phyloP scores from a whole-genome alignment of 805 yeast species.

The Yamadazyma scolyti region DNA sequence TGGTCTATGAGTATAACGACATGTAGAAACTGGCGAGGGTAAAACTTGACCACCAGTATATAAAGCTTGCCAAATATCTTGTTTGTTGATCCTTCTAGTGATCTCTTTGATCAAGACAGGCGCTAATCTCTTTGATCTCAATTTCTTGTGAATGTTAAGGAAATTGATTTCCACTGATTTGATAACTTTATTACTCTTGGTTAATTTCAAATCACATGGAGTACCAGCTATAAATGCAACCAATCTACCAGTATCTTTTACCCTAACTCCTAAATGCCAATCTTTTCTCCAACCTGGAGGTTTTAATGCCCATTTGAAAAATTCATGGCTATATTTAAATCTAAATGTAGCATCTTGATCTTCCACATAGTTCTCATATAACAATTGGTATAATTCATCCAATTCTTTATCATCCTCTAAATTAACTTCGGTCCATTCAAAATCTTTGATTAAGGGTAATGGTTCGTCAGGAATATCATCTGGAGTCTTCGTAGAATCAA shows the following conservation, averaged over 20 bases:
- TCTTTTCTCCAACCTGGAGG: constrained; percentile 90
- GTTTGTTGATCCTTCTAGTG: constrained; percentile 84
- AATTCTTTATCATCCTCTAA: constrained; percentile 49
- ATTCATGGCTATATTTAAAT: constrained; percentile 79
- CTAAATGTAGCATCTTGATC: constrained; percentile 90
- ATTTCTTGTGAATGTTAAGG: constrained; percentile 88
- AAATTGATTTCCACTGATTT: constrained; percentile 88
- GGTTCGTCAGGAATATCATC: constrained; percentile 72
- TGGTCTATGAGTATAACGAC: constrained; percentile 92
- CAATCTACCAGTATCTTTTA: constrained; percentile 65
- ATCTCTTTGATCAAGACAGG: constrained; percentile 93
- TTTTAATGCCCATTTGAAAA: constrained; percentile 88
- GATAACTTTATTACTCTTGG: constrained; percentile 42
- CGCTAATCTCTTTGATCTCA: constrained; percentile 89
- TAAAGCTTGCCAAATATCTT: constrained; percentile 91
- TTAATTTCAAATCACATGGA: constrained; percentile 67
- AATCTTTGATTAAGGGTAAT: constrained; percentile 66
- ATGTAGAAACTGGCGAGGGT: constrained; percentile 88
- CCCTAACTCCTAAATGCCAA: constrained; percentile 94
- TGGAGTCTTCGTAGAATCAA: constrained; percentile 63
- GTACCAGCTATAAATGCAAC: constrained; percentile 93
- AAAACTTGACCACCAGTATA: constrained; percentile 89
- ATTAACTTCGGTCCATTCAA: constrained; percentile 87
- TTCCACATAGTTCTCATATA: constrained; percentile 91
- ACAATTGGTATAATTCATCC: constrained; percentile 72